Conservation (phyloP, 768 basidiomycete species). For the Candolleomyces eurysporus region DNA sequence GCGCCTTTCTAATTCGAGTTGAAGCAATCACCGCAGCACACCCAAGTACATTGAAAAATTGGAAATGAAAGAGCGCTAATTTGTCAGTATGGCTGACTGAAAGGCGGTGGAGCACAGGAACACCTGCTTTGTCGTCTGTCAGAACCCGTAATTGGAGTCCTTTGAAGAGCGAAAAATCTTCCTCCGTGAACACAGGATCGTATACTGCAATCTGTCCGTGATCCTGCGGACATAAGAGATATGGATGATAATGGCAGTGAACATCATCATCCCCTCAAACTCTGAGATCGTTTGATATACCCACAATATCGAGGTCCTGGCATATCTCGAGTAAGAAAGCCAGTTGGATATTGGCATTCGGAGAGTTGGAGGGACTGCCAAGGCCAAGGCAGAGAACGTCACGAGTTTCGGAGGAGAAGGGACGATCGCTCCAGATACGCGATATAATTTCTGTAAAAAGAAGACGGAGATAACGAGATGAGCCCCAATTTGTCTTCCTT, state of each 20-base stretch:
- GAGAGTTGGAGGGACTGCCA: conserved; percentile 66
- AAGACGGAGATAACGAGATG: background rate
- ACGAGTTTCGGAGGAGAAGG: background rate
- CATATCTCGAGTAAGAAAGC: conserved; percentile 60
- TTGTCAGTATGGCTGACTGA: background rate
- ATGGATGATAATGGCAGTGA: conserved; percentile 2
- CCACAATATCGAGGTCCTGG: conserved; percentile 55
- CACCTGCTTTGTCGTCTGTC: conserved; percentile 50
- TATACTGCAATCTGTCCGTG: conserved; percentile 49
- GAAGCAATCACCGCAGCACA: background rate
- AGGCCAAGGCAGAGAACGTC: conserved; percentile 67
- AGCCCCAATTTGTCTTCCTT: conserved; percentile 5
- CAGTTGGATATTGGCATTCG: conserved; percentile 65
- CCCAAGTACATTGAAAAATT: conserved; percentile 3
- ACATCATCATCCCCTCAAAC: conserved; percentile 6
- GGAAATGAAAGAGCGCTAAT: background rate
- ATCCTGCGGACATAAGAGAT: conserved; percentile 34
- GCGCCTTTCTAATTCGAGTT: conserved; percentile 25
- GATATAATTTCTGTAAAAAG: conserved; percentile 5
- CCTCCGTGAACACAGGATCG: conserved; percentile 72
- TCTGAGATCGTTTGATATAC: conserved; percentile 28
- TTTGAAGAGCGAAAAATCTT: conserved; percentile 53
- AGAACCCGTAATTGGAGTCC: conserved; percentile 38
- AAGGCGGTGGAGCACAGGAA: background rate
- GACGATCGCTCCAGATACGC: background rate